Base-by-base conservation (phyloP, 2,329 filamentous ascomycete genomes). In the Aspergillus oerlinghausenensis region DNA sequence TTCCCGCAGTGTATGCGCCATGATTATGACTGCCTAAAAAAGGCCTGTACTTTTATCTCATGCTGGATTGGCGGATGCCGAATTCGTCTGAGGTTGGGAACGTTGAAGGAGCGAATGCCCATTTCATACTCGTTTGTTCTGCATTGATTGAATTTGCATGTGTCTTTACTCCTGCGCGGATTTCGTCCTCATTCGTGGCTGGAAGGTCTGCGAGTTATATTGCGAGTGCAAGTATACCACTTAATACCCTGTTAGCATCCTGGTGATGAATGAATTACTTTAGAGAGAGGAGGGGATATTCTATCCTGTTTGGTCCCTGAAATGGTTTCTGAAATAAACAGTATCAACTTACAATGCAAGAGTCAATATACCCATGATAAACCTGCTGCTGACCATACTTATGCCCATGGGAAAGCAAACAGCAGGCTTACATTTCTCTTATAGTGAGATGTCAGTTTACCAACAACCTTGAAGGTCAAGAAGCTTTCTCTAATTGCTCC, bases 41-140 rank as follows among this genome's bases (percentile, higher is more conserved):
- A 49, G 47, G 43, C 57, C 55, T 65, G 64, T 66, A 66, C 57
- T 64, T 58, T 48, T 66, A 64, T 55, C 49, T 56, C 47, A 45
- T 53, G 47, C 54, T 57, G 32, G 51, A 60, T 53, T 51, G 52
- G 48, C 40, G 54, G 54, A 35, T 50, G 38, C 26, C 48, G 25
- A 42, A 10, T 47, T 47, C 43, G 21, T 25, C 29, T 51, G 50
- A 55, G 32, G 52, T 45, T 48, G 55, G 48, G 52, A 45, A 43
- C 32, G 26, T 51, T 52, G 49, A 52, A 29, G 26, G 32, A 51
- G 32, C 32, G 6, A 17, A 47, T 47, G 19, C 2, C 21, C 10
- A 23, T 52, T 57, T 54, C 40, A 28, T 47, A 19, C n/a, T 48
- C 52, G 49, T 35, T 53, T 56, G 10, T 21, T 29, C 0, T 49